Evolutionary conservation across 805 yeast genomes (phyloP).

Genomic region (Starmerella cellae): DNA sequence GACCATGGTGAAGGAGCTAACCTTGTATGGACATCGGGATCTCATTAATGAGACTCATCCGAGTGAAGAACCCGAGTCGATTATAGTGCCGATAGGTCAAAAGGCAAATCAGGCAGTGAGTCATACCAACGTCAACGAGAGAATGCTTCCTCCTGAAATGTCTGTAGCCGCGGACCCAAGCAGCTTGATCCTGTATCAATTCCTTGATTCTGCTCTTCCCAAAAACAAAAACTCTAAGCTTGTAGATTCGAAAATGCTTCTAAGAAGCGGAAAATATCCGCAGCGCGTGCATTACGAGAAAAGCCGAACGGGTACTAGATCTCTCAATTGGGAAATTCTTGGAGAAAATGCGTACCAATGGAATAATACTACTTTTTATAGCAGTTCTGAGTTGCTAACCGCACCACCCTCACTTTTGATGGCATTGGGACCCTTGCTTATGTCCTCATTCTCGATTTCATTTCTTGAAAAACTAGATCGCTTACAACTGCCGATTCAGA

Average conservation of each 20-base stretch:
- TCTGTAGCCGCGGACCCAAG: slow-evolving; percentile 1
- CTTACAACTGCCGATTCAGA: slow-evolving; percentile 37
- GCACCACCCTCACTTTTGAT: slow-evolving; percentile 53
- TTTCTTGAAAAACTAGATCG: slow-evolving; percentile 43
- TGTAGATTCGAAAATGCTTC: slow-evolving; percentile 25
- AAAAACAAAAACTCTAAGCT: slow-evolving; percentile 22
- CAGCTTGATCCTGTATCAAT: slow-evolving; percentile 45
- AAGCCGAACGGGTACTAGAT: slow-evolving; percentile 24
- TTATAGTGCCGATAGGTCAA: slow-evolving; percentile 40
- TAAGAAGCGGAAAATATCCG: slow-evolving; percentile 48
- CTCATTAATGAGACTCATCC: slow-evolving; percentile 42
- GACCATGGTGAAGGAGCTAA: slow-evolving; percentile 54
- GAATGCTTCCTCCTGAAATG: not conserved
- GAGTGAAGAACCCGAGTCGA: slow-evolving; percentile 37
- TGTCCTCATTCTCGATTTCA: slow-evolving; percentile 52
- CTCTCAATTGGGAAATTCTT: slow-evolving; percentile 48
- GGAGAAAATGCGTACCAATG: slow-evolving; percentile 32
- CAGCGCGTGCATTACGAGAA: slow-evolving; percentile 41
- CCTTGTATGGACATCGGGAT: slow-evolving; percentile 42
- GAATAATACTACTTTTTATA: slow-evolving; percentile 55
- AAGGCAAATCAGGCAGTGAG: no score
- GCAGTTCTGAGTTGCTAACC: slow-evolving; percentile 45
- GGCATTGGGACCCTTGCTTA: slow-evolving; percentile 49
- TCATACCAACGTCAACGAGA: not conserved
- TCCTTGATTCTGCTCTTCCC: slow-evolving; percentile 35